Evolutionary conservation across 371 early-diverging fungal species (phyloP).

Genomic region (Amoeboradix gromovi): DNA sequence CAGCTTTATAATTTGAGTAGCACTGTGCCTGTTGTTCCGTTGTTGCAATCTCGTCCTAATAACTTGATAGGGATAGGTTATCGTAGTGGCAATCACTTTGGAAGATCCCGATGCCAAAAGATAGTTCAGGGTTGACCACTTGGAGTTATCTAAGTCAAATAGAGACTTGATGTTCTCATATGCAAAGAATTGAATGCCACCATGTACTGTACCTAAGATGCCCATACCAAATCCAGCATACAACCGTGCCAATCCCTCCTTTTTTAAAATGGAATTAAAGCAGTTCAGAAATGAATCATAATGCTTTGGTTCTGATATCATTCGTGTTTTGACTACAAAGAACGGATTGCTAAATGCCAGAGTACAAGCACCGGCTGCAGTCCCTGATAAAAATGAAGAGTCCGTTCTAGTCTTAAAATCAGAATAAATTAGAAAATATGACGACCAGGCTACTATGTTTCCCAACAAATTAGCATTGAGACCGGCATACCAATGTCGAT

Average conservation of each 20-base stretch:
- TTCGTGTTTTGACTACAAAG: neutral
- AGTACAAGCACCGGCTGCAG: neutral
- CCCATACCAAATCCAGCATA: constrained; percentile 67
- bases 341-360: neutral
- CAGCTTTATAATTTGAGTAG: constrained; percentile 5
- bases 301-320: neutral
- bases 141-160: constrained; percentile 7
- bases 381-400: neutral
- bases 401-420: neutral
- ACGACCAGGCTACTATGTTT: neutral
- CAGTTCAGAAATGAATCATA: neutral
- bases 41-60: constrained; percentile 49
- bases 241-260: constrained; percentile 52
- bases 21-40: constrained; percentile 8
- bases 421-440: neutral
- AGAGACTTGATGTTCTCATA: constrained; percentile 62
- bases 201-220: constrained; percentile 64
- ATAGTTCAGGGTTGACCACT: constrained; percentile 35
- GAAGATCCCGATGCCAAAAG: constrained; percentile 53
- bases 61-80: constrained; percentile 85
- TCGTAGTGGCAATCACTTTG: constrained; percentile 51
- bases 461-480: neutral
- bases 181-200: constrained; percentile 81
- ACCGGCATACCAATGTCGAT: neutral
- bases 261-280: constrained; percentile 12